Base-by-base conservation (phyloP, 192 early-diverging fungal genomes). In the Anaeromyces robustus region DNA sequence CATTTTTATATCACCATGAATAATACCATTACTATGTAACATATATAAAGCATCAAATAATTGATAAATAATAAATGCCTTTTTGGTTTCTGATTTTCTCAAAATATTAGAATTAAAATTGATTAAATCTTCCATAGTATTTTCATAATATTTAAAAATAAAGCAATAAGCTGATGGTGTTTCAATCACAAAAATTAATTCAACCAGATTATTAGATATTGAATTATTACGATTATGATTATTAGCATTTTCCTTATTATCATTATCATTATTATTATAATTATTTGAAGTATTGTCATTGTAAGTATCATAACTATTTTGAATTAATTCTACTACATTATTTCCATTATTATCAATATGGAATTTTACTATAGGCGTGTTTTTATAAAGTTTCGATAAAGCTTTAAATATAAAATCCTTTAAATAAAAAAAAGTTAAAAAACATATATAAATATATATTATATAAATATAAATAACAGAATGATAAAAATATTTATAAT, bases 1-100 rank as follows among this genome's bases (percentile, higher is more conserved):
- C 11, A 30, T 34, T 41, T 79, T 78, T 37, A 82, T 85, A 83
- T 83, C 80, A 59, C 90, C 92, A 83, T 92, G 92, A 30, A 89
- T 82, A 13, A 92, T 77, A 12, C 92, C 92, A 77, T 83, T 81
- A n/a, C 81, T 80, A 77, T 92, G 92, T 29, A 92, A 80, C 30
- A 83, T 85, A 29, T 86, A 86, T 16, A 90, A 77, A 7, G 85
- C 83, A 79, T 86, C 86, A 26, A 91, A 77, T 4, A 92, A 59
- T 82, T 92, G 92, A 77, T 88, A 92, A 2, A 90, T 81, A 17
- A 92, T 78, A 82, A 92, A 92, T 19, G 52, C 52, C 11, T 68
- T 68, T 18, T 68, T 68, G 2, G 52, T 68, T 22, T 68, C 26
- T n/a, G 26, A 26, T n/a, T n/a, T 68, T 68, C n/a, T 68, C 9